Evolutionary conservation across 345 rosid species (phyloP).

Genomic region (Eucalyptus albens): DNA sequence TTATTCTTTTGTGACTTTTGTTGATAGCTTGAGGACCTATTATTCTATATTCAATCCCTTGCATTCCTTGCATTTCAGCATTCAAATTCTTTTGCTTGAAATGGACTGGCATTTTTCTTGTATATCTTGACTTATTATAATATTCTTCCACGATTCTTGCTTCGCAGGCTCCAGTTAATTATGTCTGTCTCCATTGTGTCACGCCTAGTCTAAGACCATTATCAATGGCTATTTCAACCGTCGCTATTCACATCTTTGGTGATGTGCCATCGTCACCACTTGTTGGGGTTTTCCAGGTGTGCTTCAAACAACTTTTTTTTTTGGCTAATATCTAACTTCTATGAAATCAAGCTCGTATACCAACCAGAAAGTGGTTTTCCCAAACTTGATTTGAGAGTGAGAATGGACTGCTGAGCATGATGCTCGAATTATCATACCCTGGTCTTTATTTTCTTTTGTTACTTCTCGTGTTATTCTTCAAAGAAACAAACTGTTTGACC

Average conservation of each 20-base stretch:
- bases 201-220: constrained; percentile 84
- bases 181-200: constrained; percentile 82
- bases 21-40: background rate
- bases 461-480: background rate
- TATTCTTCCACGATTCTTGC: background rate
- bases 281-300: constrained; percentile 86
- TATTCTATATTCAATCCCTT: background rate
- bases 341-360: background rate
- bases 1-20: background rate
- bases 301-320: background rate
- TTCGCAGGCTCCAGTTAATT: constrained; percentile 92
- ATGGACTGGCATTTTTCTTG: background rate
- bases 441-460: background rate
- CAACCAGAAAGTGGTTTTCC: background rate
- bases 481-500: background rate
- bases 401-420: background rate
- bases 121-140: background rate
- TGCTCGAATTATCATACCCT: background rate
- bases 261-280: constrained; percentile 99
- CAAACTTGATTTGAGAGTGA: background rate
- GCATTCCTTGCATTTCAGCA: background rate
- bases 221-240: constrained; percentile 93
- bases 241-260: constrained; percentile 85
- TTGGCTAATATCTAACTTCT: background rate
- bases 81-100: background rate